Evolutionary conservation across 306 rosid genomes (phyloP).

Genomic region (Astragalus membranaceus): DNA sequence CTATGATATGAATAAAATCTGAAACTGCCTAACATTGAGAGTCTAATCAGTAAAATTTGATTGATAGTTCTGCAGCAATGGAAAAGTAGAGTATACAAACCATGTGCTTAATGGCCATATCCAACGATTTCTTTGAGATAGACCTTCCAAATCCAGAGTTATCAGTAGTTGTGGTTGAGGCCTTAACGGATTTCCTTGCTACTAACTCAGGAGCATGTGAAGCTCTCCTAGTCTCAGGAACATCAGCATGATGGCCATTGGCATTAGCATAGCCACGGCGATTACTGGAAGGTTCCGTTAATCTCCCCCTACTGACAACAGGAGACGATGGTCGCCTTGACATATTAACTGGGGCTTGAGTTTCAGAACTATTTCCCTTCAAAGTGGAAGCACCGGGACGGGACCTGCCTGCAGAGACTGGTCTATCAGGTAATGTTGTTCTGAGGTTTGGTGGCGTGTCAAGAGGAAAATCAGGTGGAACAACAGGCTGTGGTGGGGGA

Average conservation of each 20-base stretch:
- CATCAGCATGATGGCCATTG: slow-evolving; percentile 58
- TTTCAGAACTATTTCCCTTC: slow-evolving; percentile 54
- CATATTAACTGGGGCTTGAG: slow-evolving; percentile 34
- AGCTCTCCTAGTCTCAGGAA: slow-evolving; percentile 51
- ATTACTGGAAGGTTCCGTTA: slow-evolving; percentile 52
- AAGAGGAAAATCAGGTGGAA: slow-evolving; percentile 80
- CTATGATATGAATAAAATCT: slow-evolving; percentile 12
- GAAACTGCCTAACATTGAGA: background rate
- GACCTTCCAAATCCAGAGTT: slow-evolving; percentile 83
- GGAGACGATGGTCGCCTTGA: slow-evolving; percentile 82
- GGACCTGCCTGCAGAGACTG: slow-evolving; percentile 93
- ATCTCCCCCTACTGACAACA: slow-evolving; percentile 69
- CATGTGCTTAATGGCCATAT: slow-evolving; percentile 96
- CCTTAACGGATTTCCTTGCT: slow-evolving; percentile 62
- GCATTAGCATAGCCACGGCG: slow-evolving; percentile 46
- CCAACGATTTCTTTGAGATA: slow-evolving; percentile 93
- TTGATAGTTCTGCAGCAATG: background rate
- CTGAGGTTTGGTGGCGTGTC: slow-evolving; percentile 95
- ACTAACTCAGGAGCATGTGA: slow-evolving; percentile 50
- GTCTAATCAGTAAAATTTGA: background rate
- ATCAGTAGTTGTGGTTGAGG: slow-evolving; percentile 57
- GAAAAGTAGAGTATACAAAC: slow-evolving; percentile 37
- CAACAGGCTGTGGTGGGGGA: slow-evolving; percentile 75
- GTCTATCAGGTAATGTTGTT: slow-evolving; percentile 88
- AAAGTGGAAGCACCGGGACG: slow-evolving; percentile 49